These are phyloP conservation scores for Elongisporangium undulatum DNA, from an alignment of 352 stramenopile species.

Conservation along the genomic window DNA sequence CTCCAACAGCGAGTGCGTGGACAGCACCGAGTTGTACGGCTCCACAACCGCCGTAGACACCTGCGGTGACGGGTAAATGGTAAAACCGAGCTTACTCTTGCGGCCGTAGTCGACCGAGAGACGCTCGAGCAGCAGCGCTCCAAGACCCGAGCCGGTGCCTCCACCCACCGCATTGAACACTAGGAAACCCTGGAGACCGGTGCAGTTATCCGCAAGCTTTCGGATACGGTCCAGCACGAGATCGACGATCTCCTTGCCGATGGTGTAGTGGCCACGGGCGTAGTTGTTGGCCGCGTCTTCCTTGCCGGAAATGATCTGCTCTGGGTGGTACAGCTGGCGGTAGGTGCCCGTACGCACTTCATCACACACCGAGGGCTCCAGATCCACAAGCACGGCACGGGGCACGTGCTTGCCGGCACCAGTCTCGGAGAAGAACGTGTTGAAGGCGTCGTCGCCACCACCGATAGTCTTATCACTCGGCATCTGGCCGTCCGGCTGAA, in stretches of 20 bases:
- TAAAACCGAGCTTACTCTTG: constrained; percentile 98
- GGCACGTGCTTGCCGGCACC: constrained; percentile 93
- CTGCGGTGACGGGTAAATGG: constrained; percentile 96
- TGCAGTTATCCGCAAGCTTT: constrained; percentile 97
- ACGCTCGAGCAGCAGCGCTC: constrained; percentile 95
- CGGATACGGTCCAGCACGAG: constrained; percentile 96
- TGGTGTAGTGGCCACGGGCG: constrained; percentile 92
- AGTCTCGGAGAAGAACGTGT: constrained; percentile 87
- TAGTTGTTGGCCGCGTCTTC: constrained; percentile 93
- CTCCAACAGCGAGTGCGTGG: constrained; percentile 95
- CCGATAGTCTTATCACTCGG: constrained; percentile 21
- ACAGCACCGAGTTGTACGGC: constrained; percentile 98
- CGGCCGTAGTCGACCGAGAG: constrained; percentile 97
- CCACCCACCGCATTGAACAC: constrained; percentile 98
- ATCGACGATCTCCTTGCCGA: constrained; percentile 97
- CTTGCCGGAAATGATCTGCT: constrained; percentile 99
- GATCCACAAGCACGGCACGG: constrained; percentile 94
- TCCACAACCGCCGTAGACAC: constrained; percentile 97
- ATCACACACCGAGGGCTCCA: constrained; percentile 98
- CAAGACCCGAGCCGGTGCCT: constrained; percentile 96
- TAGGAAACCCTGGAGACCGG: constrained; percentile 97
- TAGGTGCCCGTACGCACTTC: constrained; percentile 96
- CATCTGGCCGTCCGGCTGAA: constrained; percentile 90
- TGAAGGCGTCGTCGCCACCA: constrained; percentile 90
- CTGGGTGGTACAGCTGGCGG: constrained; percentile 96